phyloP scores from a whole-genome alignment of 164 flowering plant species.

The Umbilicus rupestris region DNA sequence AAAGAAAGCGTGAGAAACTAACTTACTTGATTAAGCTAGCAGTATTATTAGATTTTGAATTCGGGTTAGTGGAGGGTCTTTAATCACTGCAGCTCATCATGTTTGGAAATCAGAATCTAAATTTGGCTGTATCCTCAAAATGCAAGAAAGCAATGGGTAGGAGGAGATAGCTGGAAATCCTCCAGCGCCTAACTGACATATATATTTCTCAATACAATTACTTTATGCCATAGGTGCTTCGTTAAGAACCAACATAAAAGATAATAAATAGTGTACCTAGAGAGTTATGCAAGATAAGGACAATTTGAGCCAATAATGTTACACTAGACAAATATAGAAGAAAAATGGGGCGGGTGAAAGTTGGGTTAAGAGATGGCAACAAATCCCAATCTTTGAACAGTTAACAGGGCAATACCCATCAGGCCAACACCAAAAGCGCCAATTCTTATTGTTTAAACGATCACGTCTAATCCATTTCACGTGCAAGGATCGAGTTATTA shows the following conservation, averaged over 20 bases:
- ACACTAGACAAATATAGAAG: too few species aligned
- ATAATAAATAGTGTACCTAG: too few species aligned
- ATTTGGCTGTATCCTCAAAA: conserved; percentile 1
- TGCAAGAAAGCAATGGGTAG: conserved; percentile 4
- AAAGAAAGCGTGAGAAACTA: conserved; percentile 2
- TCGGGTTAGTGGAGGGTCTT: conserved; percentile 6
- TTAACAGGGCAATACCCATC: too few species aligned
- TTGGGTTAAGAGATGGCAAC: too few species aligned
- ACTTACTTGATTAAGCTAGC: neutral
- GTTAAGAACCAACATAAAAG: too few species aligned
- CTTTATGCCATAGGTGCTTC: neutral
- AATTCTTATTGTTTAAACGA: neutral
- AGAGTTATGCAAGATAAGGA: too few species aligned
- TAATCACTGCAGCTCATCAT: conserved; percentile 7
- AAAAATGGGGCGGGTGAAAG: too few species aligned
- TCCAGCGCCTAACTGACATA: neutral
- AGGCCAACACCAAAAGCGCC: too few species aligned
- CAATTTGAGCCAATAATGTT: too few species aligned
- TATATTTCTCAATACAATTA: neutral
- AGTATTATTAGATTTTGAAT: neutral
- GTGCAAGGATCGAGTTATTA: neutral
- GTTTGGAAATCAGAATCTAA: neutral
- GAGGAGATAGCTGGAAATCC: neutral
- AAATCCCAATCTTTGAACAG: too few species aligned
- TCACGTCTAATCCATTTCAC: neutral